phyloP scores from a whole-genome alignment of 139 green algal species.

The Eudorina sp. region DNA sequence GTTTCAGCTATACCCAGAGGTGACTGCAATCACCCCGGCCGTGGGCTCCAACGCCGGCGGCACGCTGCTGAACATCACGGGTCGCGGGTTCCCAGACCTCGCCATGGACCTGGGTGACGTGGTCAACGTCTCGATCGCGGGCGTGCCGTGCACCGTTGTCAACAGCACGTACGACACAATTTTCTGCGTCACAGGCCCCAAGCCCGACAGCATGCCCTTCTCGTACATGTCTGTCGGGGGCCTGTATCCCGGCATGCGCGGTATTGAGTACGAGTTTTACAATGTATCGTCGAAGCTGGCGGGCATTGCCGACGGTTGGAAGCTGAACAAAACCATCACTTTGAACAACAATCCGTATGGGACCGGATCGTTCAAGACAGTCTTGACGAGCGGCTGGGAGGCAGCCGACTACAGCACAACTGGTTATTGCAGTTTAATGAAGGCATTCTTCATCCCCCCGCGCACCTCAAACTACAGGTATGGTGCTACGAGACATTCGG shows the following conservation, averaged over 20 bases:
- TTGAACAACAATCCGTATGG: background rate
- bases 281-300: background rate
- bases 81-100: conserved; percentile 53
- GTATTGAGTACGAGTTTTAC: conserved; percentile 48
- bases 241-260: conserved; percentile 47
- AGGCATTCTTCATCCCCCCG: conserved; percentile 54
- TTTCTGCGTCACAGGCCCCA: conserved; percentile 42
- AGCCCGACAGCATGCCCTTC: background rate
- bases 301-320: background rate
- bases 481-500: no score
- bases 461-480: conserved; percentile 31
- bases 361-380: background rate
- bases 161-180: conserved; percentile 48
- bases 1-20: conserved; percentile 60
- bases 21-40: conserved; percentile 38
- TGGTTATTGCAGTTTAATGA: conserved; percentile 29
- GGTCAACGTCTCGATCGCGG: conserved; percentile 9
- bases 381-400: conserved; percentile 15
- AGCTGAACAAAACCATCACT: conserved; percentile 16
- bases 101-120: background rate
- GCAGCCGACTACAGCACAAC: background rate
- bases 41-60: conserved; percentile 49
- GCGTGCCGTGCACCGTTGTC: conserved; percentile 50
- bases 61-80: conserved; percentile 36
- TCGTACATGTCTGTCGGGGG: background rate